A percentile compares a stretch with the other conserved stretches of the same genome.
Evolutionary conservation across 352 stramenopile genomes (phyloP).

Genomic region (Phytophthora melonis): DNA sequence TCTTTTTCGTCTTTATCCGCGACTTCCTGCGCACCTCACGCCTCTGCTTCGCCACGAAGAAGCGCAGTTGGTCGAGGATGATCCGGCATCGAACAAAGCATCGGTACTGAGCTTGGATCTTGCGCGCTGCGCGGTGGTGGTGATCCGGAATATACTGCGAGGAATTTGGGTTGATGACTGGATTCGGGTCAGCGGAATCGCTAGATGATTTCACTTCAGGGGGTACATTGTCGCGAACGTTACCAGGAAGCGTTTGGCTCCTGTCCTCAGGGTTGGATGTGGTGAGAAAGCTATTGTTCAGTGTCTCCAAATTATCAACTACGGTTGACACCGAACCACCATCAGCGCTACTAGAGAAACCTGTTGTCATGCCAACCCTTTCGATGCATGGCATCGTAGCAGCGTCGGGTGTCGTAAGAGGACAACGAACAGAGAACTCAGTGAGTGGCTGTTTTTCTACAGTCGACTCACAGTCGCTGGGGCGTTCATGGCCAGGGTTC

Average conservation of each 20-base stretch:
- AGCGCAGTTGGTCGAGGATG: slow-evolving; percentile 50
- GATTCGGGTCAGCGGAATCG: background rate
- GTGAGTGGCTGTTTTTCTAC: slow-evolving; percentile 1
- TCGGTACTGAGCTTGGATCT: slow-evolving; percentile 56
- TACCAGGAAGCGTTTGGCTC: background rate
- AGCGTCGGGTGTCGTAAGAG: background rate
- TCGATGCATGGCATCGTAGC: slow-evolving; percentile 4
- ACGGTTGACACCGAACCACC: slow-evolving; percentile 5
- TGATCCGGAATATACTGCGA: background rate
- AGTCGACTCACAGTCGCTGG: slow-evolving; percentile 9
- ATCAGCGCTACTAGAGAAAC: slow-evolving; percentile 10
- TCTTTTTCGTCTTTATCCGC: slow-evolving; percentile 19
- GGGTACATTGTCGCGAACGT: too few species aligned
- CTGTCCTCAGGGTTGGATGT: background rate
- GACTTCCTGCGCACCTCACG: slow-evolving; percentile 42
- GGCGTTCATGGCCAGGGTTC: background rate
- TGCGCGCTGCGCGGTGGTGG: slow-evolving; percentile 1
- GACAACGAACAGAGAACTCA: background rate
- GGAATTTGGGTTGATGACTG: slow-evolving; percentile 1
- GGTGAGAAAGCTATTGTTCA: background rate
- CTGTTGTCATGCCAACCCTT: slow-evolving; percentile 14
- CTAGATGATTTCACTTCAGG: background rate
- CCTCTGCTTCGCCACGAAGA: slow-evolving; percentile 46
- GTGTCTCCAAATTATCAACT: background rate
- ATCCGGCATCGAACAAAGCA: slow-evolving; percentile 42